A percentile compares a stretch with the other conserved stretches of the same genome.
Evolutionary conservation across 192 early-diverging fungal genomes (phyloP).

Genomic region (Coemansia sp.): DNA sequence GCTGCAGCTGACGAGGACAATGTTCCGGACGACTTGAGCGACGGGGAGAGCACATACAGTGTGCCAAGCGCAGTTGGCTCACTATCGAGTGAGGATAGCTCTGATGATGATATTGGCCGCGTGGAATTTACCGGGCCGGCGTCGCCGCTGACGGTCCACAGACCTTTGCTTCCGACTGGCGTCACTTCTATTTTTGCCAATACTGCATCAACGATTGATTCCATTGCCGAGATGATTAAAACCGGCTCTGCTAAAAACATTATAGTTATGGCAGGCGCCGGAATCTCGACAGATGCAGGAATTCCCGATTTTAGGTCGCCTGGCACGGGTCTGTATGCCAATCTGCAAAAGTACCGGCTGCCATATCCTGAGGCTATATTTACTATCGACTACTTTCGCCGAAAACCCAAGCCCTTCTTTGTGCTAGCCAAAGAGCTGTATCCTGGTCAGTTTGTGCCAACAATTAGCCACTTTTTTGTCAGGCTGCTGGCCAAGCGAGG

Average conservation of each 20-base stretch:
- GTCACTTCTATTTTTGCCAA: slow-evolving; percentile 15
- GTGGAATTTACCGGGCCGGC: background rate
- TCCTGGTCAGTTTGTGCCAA: slow-evolving; percentile 77
- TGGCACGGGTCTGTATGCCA: slow-evolving; percentile 89
- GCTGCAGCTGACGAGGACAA: slow-evolving; percentile 2
- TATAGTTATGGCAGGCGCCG: slow-evolving; percentile 91
- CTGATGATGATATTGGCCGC: slow-evolving; percentile 3
- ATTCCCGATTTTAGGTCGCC: slow-evolving; percentile 96
- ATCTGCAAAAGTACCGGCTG: slow-evolving; percentile 82
- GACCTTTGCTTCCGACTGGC: slow-evolving; percentile 14
- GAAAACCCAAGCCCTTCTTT: slow-evolving; percentile 85
- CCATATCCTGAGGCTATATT: slow-evolving; percentile 97
- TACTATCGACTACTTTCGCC: slow-evolving; percentile 84
- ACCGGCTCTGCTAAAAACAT: slow-evolving; percentile 51
- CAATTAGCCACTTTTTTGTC: slow-evolving; percentile 86
- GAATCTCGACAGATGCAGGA: slow-evolving; percentile 68
- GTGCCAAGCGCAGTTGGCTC: slow-evolving; percentile 10
- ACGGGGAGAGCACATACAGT: slow-evolving; percentile 10
- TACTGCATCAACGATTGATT: slow-evolving; percentile 24
- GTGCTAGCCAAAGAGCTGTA: slow-evolving; percentile 86
- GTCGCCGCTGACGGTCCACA: slow-evolving; percentile 15
- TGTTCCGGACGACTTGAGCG: slow-evolving; percentile 3
- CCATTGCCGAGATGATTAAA: slow-evolving; percentile 26
- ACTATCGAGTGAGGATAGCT: slow-evolving; percentile 18
- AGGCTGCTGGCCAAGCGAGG: slow-evolving; percentile 69